phyloP scores from a whole-genome alignment of 2,329 filamentous ascomycete genomes.

The Hypoxylon sp. region DNA sequence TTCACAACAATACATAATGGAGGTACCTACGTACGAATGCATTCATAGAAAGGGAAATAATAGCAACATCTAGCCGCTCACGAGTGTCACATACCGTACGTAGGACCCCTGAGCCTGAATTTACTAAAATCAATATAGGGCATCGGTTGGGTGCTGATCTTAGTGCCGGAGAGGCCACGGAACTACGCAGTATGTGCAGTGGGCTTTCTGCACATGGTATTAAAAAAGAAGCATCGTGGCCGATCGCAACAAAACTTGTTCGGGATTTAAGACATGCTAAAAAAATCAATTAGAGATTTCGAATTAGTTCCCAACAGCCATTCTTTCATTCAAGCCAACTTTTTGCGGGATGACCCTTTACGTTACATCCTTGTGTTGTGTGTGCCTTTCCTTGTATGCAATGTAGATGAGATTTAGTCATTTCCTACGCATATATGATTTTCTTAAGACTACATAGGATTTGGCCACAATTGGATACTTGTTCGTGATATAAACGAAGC shows the following conservation, averaged over 20 bases:
- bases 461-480: conserved; percentile 7
- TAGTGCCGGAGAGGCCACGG: conserved; percentile 21
- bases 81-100: conserved; percentile 8
- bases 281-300: conserved; percentile 21
- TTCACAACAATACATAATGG: background rate
- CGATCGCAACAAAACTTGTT: conserved; percentile 39
- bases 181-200: conserved; percentile 27
- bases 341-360: conserved; percentile 32
- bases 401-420: conserved; percentile 8
- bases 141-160: conserved; percentile 34
- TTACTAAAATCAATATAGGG: conserved; percentile 24
- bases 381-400: conserved; percentile 20
- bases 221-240: conserved; percentile 29
- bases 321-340: background rate
- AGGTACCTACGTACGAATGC: background rate
- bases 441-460: background rate
- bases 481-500: conserved; percentile 9
- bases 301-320: conserved; percentile 26
- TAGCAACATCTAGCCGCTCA: background rate
- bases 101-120: conserved; percentile 7
- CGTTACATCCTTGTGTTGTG: conserved; percentile 26
- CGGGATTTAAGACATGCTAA: conserved; percentile 25
- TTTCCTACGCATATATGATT: conserved; percentile 4
- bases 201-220: conserved; percentile 25
- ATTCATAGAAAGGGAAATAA: conserved; percentile 4